phyloP scores from a whole-genome alignment of 148 eudicot species.

The Rhododendron henanense region DNA sequence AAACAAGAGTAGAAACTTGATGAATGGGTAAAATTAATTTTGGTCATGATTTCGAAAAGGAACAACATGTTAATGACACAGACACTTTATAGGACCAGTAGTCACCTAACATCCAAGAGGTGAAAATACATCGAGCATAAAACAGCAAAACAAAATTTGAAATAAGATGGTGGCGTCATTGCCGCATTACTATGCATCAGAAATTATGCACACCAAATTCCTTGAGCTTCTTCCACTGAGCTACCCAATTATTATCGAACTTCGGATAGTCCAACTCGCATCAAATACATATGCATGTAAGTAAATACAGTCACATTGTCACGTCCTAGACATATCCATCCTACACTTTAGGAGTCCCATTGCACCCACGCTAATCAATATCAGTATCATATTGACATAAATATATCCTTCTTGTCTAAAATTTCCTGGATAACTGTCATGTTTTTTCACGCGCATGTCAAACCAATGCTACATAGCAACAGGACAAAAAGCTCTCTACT shows the following conservation, averaged over 20 bases:
- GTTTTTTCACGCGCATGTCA: not conserved
- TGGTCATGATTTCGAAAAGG: not conserved
- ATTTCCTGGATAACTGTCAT: not conserved
- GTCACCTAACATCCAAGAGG: constrained; percentile 3
- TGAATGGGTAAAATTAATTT: not conserved
- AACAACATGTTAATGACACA: not conserved
- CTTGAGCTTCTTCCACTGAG: not conserved
- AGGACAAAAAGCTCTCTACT: not conserved
- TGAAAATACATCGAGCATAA: constrained; percentile 1
- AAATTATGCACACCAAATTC: not conserved
- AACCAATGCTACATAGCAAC: not conserved
- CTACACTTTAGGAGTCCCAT: not conserved
- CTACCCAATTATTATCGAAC: not conserved
- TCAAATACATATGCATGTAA: not conserved
- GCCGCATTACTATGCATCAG: not conserved
- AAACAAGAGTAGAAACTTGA: constrained; percentile 5
- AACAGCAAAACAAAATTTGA: not conserved
- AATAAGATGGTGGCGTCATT: not conserved
- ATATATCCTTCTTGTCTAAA: not conserved
- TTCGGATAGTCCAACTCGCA: not conserved
- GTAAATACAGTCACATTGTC: not conserved
- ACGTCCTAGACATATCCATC: constrained; percentile 1
- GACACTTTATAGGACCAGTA: not conserved
- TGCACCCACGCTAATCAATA: not conserved
- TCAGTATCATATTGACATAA: not conserved